These are phyloP conservation scores for Crucibulum laeve DNA, from an alignment of 768 basidiomycete species.

Conservation along the genomic window DNA sequence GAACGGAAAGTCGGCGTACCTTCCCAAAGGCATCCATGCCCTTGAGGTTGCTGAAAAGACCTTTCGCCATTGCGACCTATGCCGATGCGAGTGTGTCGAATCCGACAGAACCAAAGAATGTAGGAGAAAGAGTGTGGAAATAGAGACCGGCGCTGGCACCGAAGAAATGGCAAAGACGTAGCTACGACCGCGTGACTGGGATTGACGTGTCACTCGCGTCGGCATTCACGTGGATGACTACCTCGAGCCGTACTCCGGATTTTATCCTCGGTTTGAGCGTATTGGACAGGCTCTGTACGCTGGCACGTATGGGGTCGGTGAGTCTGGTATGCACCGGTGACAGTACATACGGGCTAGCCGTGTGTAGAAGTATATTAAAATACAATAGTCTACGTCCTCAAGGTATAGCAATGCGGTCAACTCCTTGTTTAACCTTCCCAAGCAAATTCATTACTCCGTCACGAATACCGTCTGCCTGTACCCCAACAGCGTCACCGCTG, in stretches of 20 bases:
- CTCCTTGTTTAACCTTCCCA: slow-evolving; percentile 86
- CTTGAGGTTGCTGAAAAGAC: slow-evolving; percentile 72
- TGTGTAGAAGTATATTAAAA: too few species aligned
- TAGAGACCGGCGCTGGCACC: slow-evolving; percentile 12
- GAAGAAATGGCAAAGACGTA: slow-evolving; percentile 9
- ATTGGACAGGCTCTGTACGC: neutral
- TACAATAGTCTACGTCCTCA: slow-evolving; percentile 14
- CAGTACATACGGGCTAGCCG: too few species aligned
- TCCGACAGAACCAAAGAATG: slow-evolving; percentile 21
- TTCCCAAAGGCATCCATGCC: slow-evolving; percentile 99
- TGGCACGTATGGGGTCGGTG: neutral
- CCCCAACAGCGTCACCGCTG: slow-evolving; percentile 63
- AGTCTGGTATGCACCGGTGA: slow-evolving; percentile 5
- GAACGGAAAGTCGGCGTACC: slow-evolving; percentile 40
- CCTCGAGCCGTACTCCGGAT: slow-evolving; percentile 16
- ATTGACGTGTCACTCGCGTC: slow-evolving; percentile 33
- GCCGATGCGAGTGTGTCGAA: slow-evolving; percentile 29
- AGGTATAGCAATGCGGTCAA: slow-evolving; percentile 55
- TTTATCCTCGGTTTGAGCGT: slow-evolving; percentile 17
- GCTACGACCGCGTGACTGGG: slow-evolving; percentile 21
- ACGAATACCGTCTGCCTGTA: slow-evolving; percentile 84
- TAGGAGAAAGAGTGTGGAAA: slow-evolving; percentile 15
- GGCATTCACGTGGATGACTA: slow-evolving; percentile 24
- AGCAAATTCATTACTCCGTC: slow-evolving; percentile 87
- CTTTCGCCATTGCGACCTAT: slow-evolving; percentile 65